phyloP scores from a whole-genome alignment of 1,284 basidiomycete genomes.

The Ustilago xerochloae region DNA sequence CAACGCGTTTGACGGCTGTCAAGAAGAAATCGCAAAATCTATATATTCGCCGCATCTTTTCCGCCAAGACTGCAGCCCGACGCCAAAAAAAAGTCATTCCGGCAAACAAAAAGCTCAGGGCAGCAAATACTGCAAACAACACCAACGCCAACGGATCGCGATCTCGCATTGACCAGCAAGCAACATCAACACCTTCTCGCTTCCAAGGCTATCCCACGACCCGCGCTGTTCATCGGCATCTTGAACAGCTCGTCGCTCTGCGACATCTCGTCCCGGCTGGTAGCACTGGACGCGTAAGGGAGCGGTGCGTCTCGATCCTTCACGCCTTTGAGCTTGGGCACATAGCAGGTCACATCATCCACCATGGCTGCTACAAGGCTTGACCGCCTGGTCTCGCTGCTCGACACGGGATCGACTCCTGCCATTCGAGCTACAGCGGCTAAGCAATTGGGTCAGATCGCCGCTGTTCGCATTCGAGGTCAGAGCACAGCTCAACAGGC shows the following conservation, averaged over 20 bases:
- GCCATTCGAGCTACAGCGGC: slow-evolving; percentile 89
- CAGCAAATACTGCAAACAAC: neutral
- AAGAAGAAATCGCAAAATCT: slow-evolving; percentile 28
- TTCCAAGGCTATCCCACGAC: neutral
- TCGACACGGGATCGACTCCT: slow-evolving; percentile 87
- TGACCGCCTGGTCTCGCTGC: slow-evolving; percentile 88
- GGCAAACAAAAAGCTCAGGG: neutral
- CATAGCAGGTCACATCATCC: neutral
- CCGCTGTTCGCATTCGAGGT: slow-evolving; percentile 72
- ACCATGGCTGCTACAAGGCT: slow-evolving; percentile 70
- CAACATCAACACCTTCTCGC: neutral
- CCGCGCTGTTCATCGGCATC: no score
- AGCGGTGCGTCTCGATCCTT: neutral
- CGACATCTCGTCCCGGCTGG: no score
- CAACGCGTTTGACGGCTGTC: slow-evolving; percentile 22
- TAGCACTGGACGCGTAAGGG: no score
- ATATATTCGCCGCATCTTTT: slow-evolving; percentile 33
- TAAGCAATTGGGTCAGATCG: slow-evolving; percentile 89
- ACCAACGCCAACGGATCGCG: neutral
- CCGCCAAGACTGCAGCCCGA: slow-evolving; percentile 1
- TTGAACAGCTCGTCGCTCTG: no score
- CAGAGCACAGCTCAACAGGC: slow-evolving; percentile 44
- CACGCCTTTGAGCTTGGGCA: no score
- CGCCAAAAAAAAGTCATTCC: slow-evolving; percentile 4
- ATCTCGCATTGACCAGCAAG: neutral